These are phyloP conservation scores for Gymnopus androsaceus DNA, from an alignment of 1,284 basidiomycete genomes.

Conservation along the genomic window DNA sequence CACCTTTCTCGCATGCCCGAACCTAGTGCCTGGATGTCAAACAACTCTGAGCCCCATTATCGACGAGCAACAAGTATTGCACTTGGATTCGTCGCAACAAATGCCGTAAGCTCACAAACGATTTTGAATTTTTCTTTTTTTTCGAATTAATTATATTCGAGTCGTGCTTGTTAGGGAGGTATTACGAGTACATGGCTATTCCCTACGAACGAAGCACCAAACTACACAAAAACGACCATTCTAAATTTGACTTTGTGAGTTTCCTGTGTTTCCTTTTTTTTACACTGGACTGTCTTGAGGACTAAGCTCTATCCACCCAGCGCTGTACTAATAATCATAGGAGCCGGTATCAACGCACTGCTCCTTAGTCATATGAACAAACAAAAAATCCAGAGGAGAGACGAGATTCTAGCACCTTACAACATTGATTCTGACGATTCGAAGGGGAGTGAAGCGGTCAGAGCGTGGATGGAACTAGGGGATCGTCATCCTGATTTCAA, in stretches of 20 bases:
- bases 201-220: conserved; percentile 38
- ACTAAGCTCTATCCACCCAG: conserved; percentile 15
- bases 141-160: too few species aligned
- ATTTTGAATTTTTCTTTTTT: neutral
- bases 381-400: conserved; percentile 25
- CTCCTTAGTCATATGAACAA: conserved; percentile 32
- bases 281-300: neutral
- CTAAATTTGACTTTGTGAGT: conserved; percentile 38
- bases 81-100: conserved; percentile 35
- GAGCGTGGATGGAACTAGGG: conserved; percentile 39
- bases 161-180: conserved; percentile 32
- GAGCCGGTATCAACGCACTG: conserved; percentile 28
- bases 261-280: too few species aligned
- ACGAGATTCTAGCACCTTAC: conserved; percentile 35
- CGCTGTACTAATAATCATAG: conserved; percentile 28
- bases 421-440: conserved; percentile 25
- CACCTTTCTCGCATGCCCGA: too few species aligned
- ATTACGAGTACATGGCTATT: conserved; percentile 42
- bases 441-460: conserved; percentile 25
- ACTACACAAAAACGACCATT: conserved; percentile 37
- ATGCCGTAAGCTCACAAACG: conserved; percentile 12
- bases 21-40: conserved; percentile 43
- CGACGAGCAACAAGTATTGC: conserved; percentile 45
- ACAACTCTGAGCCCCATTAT: conserved; percentile 47
- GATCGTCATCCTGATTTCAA: conserved; percentile 39